Conservation (phyloP, 2,329 filamentous ascomycete species). For the Aspergillus ibericus region DNA sequence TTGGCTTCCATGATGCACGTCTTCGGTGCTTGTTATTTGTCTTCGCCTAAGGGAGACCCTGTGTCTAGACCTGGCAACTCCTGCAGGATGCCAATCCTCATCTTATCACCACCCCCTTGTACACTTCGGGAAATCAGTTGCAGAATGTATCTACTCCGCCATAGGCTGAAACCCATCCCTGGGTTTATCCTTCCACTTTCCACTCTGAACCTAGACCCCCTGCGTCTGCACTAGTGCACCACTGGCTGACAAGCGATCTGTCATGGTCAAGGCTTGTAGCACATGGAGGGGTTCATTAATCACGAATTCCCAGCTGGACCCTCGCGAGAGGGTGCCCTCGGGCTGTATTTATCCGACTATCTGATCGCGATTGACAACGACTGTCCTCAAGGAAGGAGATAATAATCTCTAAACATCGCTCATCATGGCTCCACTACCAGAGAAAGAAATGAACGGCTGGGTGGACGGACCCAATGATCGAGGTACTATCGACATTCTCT, state of each 20-base stretch:
- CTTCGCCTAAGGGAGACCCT: background rate
- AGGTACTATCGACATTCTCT: conserved; percentile 4
- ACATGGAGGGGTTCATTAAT: background rate
- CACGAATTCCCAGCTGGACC: background rate
- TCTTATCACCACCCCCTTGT: background rate
- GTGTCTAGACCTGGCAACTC: background rate
- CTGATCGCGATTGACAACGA: too few relatives aligned
- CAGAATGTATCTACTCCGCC: background rate
- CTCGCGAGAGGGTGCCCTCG: background rate
- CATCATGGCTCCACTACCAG: background rate
- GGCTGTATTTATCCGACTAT: background rate
- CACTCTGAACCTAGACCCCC: background rate
- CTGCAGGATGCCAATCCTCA: background rate
- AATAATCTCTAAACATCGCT: background rate
- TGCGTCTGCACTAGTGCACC: background rate
- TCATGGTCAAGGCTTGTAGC: too few relatives aligned
- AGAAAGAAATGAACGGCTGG: background rate
- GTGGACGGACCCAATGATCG: background rate
- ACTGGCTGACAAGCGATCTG: background rate
- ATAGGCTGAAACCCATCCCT: background rate
- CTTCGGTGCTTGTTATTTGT: background rate
- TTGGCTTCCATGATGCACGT: background rate
- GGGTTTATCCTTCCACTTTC: background rate
- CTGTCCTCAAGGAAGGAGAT: background rate
- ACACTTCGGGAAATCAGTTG: background rate